Conservation (phyloP, 2,329 filamentous ascomycete genomes). For the Daldinia eschscholtzii region DNA sequence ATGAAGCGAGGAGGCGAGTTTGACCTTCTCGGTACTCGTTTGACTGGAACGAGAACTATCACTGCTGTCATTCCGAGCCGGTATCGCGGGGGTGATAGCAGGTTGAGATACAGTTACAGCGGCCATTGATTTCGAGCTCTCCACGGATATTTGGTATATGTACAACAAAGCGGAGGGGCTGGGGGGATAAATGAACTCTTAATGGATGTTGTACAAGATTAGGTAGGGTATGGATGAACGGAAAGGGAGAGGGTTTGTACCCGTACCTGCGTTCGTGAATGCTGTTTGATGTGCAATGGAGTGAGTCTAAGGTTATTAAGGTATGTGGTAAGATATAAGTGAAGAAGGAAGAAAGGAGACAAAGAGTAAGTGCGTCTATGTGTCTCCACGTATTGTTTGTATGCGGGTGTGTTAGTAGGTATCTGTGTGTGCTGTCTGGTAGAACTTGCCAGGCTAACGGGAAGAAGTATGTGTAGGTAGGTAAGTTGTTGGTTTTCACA, state of each 20-base stretch:
- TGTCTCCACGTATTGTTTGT: not conserved
- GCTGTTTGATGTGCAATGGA: conserved; percentile 11
- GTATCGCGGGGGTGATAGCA: conserved; percentile 39
- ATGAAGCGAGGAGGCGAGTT: conserved; percentile 36
- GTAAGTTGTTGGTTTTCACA: conserved; percentile 31
- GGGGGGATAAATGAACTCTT: conserved; percentile 16
- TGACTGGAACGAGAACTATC: conserved; percentile 55
- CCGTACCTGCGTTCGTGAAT: conserved; percentile 25
- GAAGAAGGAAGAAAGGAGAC: conserved; percentile 5
- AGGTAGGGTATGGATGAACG: conserved; percentile 14
- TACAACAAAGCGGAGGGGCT: conserved; percentile 18
- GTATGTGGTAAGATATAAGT: not conserved
- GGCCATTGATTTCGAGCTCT: conserved; percentile 34
- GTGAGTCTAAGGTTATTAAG: conserved; percentile 10
- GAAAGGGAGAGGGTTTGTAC: conserved; percentile 11
- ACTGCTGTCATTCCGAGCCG: conserved; percentile 48
- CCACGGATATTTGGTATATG: conserved; percentile 22
- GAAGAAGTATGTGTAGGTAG: conserved; percentile 12
- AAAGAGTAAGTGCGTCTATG: conserved; percentile 1
- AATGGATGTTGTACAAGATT: conserved; percentile 10
- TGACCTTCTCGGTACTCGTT: conserved; percentile 52
- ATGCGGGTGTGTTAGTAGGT: conserved; percentile 14
- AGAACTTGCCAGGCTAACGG: conserved; percentile 20
- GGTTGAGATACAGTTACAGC: conserved; percentile 36
- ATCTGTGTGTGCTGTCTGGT: conserved; percentile 23